Conservation (phyloP, 805 yeast genomes). For the Maudiozyma saulgeensis region DNA sequence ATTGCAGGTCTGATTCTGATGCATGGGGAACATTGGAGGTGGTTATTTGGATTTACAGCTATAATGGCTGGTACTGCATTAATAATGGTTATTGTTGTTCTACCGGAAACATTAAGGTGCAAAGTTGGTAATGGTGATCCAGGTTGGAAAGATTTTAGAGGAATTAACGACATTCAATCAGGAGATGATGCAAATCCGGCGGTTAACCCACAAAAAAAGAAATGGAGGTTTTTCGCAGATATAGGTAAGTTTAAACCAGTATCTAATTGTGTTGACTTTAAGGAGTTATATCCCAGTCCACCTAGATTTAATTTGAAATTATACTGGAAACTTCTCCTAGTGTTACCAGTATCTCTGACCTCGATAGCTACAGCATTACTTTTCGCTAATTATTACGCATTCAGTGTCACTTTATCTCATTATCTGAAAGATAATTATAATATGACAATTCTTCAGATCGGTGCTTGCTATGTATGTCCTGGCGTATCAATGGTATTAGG, state of each 20-base stretch:
- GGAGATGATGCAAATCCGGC: not conserved
- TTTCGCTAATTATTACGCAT: conserved; percentile 47
- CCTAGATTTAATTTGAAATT: conserved; percentile 35
- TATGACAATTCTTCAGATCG: conserved; percentile 30
- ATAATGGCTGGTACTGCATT: conserved; percentile 52
- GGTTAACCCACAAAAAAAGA: not conserved
- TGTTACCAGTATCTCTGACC: conserved; percentile 37
- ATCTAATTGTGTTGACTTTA: conserved; percentile 12
- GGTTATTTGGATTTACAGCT: conserved; percentile 73
- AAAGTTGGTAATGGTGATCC: conserved; percentile 47
- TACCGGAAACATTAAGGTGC: conserved; percentile 74
- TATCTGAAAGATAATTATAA: conserved; percentile 32
- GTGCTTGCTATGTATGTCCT: conserved; percentile 44
- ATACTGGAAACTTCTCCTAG: conserved; percentile 32
- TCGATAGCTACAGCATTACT: conserved; percentile 40
- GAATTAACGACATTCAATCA: not conserved
- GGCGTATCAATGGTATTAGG: conserved; percentile 42
- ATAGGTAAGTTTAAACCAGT: conserved; percentile 26
- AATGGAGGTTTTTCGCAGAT: conserved; percentile 12
- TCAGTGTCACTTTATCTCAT: conserved; percentile 41
- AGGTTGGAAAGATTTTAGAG: conserved; percentile 13
- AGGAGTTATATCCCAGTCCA: conserved; percentile 33
- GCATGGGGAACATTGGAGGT: conserved; percentile 67
- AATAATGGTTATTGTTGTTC: conserved; percentile 40
- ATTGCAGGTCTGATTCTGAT: conserved; percentile 68